Conservation (phyloP, 2,329 filamentous ascomycete genomes). For the Aaosphaeria arxii region DNA sequence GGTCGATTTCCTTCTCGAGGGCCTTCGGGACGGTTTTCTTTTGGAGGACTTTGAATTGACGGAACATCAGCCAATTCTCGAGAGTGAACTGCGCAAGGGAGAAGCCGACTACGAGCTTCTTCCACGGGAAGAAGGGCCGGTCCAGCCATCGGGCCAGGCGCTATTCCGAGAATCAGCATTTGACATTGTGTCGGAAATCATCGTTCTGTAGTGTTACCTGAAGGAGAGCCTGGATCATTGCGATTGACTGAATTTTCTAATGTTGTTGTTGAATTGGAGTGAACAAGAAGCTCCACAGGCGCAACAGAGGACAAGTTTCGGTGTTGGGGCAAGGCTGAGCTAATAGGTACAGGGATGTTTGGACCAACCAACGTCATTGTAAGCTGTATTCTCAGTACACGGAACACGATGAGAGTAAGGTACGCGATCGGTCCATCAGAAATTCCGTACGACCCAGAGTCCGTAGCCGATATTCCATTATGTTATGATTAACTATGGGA, state of each 20-base stretch:
- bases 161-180: constrained; percentile 25
- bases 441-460: no score
- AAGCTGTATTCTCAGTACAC: no score
- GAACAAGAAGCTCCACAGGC: background rate
- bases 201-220: constrained; percentile 15
- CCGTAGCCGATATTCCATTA: no score
- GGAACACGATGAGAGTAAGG: no score
- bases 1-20: constrained; percentile 80
- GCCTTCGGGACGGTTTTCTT: constrained; percentile 79
- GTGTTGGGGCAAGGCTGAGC: background rate
- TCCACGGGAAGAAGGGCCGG: constrained; percentile 93
- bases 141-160: constrained; percentile 82
- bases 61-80: constrained; percentile 82
- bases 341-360: background rate
- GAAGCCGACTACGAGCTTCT: constrained; percentile 92
- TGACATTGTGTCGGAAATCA: background rate
- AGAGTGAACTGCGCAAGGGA: constrained; percentile 87
- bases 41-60: constrained; percentile 85
- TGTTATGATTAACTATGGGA: no score
- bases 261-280: no score
- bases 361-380: no score
- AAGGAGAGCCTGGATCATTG: constrained; percentile 37
- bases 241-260: constrained; percentile 4
- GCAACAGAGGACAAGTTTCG: constrained; percentile 10
- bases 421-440: no score